Conservation (phyloP, 2,329 filamentous ascomycete genomes). For the Acrodontium crateriforme region DNA sequence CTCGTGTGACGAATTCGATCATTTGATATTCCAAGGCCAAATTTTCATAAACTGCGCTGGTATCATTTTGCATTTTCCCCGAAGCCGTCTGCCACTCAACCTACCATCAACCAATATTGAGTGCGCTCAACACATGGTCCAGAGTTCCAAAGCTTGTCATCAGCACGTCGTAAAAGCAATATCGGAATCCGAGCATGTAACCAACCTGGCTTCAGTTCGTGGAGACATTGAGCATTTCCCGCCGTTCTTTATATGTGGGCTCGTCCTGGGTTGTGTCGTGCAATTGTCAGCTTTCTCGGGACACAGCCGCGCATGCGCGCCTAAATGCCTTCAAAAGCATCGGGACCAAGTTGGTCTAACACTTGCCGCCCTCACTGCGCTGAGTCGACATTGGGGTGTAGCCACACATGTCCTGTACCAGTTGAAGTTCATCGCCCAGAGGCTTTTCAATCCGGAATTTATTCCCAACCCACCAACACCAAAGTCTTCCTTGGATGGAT, state of each 20-base stretch:
- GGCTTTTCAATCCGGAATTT: too few species aligned
- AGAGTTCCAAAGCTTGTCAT: too few species aligned
- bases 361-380: conserved; percentile 57
- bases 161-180: conserved; percentile 65
- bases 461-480: too few species aligned
- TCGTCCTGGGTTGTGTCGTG: conserved; percentile 66
- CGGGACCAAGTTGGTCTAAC: conserved; percentile 53
- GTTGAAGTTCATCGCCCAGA: conserved; percentile 42
- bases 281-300: conserved; percentile 67
- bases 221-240: conserved; percentile 59
- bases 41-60: conserved; percentile 55
- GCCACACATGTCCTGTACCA: conserved; percentile 56
- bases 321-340: conserved; percentile 57
- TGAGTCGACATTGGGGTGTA: conserved; percentile 59
- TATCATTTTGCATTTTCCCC: conserved; percentile 67
- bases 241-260: conserved; percentile 70
- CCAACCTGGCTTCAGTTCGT: conserved; percentile 59
- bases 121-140: conserved; percentile 25
- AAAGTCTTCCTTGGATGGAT: too few species aligned
- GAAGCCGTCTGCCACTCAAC: conserved; percentile 55
- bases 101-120: conserved; percentile 35
- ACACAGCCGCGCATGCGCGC: conserved; percentile 14
- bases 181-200: conserved; percentile 63
- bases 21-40: conserved; percentile 83
- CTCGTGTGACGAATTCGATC: conserved; percentile 59